A percentile compares a stretch with the other conserved stretches of the same genome.
These are phyloP conservation scores for Cladophialophora yegresii DNA, from an alignment of 2,329 filamentous ascomycete genomes.

Conservation along the genomic window DNA sequence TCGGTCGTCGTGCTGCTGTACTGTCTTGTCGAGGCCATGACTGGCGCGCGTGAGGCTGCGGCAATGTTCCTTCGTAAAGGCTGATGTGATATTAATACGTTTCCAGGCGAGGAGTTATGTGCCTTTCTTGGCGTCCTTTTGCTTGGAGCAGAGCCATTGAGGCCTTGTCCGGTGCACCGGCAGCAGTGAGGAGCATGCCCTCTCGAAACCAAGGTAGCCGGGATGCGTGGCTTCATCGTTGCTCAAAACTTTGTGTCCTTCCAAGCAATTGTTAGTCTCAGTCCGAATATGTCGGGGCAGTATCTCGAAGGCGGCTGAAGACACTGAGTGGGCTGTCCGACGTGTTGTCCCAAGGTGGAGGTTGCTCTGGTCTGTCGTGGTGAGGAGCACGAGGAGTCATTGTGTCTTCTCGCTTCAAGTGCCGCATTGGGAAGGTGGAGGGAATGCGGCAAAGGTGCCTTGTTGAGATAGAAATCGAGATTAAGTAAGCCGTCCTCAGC, in stretches of 20 bases:
- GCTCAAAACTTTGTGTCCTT: background rate
- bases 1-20: background rate
- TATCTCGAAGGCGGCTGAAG: background rate
- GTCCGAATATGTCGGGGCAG: background rate
- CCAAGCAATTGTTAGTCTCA: background rate
- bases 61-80: background rate
- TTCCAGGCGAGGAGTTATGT: background rate
- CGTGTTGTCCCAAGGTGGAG: background rate
- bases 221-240: background rate
- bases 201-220: background rate
- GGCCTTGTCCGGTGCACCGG: background rate
- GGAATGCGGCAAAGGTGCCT: conserved; percentile 7
- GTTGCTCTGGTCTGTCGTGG: background rate
- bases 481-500: background rate
- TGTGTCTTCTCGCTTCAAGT: background rate
- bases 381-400: background rate
- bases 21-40: background rate
- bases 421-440: background rate
- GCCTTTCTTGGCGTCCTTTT: background rate
- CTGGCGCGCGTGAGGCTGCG: background rate
- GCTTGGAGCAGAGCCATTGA: background rate
- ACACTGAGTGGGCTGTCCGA: background rate
- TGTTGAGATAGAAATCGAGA: background rate
- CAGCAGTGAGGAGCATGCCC: background rate
- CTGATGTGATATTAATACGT: background rate